phyloP scores from a whole-genome alignment of 2,329 filamentous ascomycete genomes.

The Aspergillus versicolor region DNA sequence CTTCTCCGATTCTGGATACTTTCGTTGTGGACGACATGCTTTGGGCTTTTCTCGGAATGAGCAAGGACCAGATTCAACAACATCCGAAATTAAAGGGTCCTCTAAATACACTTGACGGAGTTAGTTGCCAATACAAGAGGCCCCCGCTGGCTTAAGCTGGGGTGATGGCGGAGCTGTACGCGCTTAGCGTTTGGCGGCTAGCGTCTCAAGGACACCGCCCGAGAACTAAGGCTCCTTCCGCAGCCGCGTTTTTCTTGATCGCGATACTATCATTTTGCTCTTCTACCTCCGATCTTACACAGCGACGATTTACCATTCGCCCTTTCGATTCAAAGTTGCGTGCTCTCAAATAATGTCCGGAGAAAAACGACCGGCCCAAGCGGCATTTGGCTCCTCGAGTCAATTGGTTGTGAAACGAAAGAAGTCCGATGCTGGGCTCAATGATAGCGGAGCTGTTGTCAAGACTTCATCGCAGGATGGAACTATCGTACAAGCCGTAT shows the following conservation, averaged over 20 bases:
- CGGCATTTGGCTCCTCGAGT: slow-evolving; percentile 69
- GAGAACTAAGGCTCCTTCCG: not conserved
- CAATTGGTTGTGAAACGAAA: slow-evolving; percentile 89
- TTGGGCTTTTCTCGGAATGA: not conserved
- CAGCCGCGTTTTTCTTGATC: slow-evolving; percentile 1
- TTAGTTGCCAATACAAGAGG: slow-evolving; percentile 14
- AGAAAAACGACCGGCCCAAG: slow-evolving; percentile 88
- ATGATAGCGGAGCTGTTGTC: slow-evolving; percentile 55
- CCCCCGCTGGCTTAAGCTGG: slow-evolving; percentile 18
- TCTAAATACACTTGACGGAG: not conserved
- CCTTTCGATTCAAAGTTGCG: not conserved
- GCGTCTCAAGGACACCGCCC: slow-evolving; percentile 12
- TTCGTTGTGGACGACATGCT: slow-evolving; percentile 61
- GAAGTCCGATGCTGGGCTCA: slow-evolving; percentile 64
- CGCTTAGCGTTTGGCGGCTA: slow-evolving; percentile 27
- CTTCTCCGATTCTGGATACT: slow-evolving; percentile 69
- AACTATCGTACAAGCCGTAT: slow-evolving; percentile 65
- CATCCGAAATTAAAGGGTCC: not conserved
- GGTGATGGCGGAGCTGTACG: slow-evolving; percentile 20
- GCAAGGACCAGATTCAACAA: not conserved
- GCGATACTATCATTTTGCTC: not conserved
- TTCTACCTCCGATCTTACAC: not conserved
- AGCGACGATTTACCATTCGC: not conserved
- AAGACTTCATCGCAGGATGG: slow-evolving; percentile 60
- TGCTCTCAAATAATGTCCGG: slow-evolving; percentile 65